Evolutionary conservation across 495 filamentous ascomycete species (phyloP), one percentile per base, ranked within the genome.

Genomic region (Xylaria curta): DNA sequence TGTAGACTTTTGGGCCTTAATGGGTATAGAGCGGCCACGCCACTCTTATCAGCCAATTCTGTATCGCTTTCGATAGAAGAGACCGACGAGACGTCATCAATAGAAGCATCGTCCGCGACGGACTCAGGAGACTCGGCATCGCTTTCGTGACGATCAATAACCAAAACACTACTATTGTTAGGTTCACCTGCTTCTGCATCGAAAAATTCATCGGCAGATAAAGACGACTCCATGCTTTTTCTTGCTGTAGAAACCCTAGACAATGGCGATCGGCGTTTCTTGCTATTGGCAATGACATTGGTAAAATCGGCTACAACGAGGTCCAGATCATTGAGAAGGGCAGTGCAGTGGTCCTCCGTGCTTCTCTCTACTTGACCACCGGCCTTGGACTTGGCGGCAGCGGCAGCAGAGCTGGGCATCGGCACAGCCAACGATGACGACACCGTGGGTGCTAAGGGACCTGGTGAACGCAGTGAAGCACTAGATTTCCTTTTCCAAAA

Each of bases 401-500:
- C 36, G 36, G 83, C 68, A 59, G 76, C 76, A 47, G 79, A 85
- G 65, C 74, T 79, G 4, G 84, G 86, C 10, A 87, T 74, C 0
- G 90, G 90, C 4, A 91, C 87, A 19, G 88, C 84, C 46, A 93
- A 80, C 60, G 92, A 88, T 5, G 90, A 83, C 26, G 85, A 82
- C 4, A 84, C 79, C 21, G 83, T 79, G 62, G 85, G 80, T 59
- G 85, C 73, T 73, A 86, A 77, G 47, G 87, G 67, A 66, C 83
- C 79, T 68, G 86, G 80, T 33, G 82, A 77, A 42, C 79, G 73
- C 4, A 78, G 80, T 70, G 77, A 81, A 44, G 80, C 72, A 73
- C 84, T 96, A 10, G 89, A 81, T 81, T 96, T 97, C 68, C 96
- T 91, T 79, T 94, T 97, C 96, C 96, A 99, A 75, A 99, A 98